Evolutionary conservation across 495 filamentous ascomycete species (phyloP).

Genomic region (Xylaria sp.): DNA sequence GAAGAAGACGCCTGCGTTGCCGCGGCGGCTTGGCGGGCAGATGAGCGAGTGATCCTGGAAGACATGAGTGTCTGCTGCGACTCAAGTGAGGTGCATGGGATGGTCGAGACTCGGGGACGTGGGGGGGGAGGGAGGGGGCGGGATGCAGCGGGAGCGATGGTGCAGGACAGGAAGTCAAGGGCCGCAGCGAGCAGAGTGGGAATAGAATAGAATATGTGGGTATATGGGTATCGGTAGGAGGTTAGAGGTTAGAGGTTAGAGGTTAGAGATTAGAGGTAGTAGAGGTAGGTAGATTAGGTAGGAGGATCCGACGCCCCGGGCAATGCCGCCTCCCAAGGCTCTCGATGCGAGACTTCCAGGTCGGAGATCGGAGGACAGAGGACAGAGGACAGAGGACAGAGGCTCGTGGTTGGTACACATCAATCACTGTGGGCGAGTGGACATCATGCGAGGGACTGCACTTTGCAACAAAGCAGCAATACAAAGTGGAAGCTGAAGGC

Average conservation of each 20-base stretch:
- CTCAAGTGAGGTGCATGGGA: conserved; percentile 19
- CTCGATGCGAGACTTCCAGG: neutral
- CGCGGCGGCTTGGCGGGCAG: conserved; percentile 79
- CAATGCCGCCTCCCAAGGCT: neutral
- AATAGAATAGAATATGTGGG: conserved; percentile 22
- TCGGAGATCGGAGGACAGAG: neutral
- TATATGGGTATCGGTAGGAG: conserved; percentile 18
- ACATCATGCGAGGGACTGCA: conserved; percentile 2
- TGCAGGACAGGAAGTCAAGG: conserved; percentile 16
- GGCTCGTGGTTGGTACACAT: conserved; percentile 1
- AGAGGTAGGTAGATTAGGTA: no score
- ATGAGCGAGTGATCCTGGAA: conserved; percentile 81
- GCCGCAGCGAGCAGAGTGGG: conserved; percentile 28
- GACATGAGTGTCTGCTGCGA: conserved; percentile 69
- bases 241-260: no score
- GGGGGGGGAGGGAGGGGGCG: no score
- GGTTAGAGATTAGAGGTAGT: no score
- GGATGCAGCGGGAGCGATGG: conserved; percentile 36
- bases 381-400: neutral
- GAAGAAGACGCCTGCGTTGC: conserved; percentile 63
- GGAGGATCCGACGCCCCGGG: conserved; percentile 4
- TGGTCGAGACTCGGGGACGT: conserved; percentile 7
- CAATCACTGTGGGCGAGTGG: neutral
- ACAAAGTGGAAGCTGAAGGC: conserved; percentile 10
- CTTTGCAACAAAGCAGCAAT: conserved; percentile 21